These are phyloP conservation scores for Tricladium varicosporioides DNA, from an alignment of 2,329 filamentous ascomycete species.

Conservation along the genomic window DNA sequence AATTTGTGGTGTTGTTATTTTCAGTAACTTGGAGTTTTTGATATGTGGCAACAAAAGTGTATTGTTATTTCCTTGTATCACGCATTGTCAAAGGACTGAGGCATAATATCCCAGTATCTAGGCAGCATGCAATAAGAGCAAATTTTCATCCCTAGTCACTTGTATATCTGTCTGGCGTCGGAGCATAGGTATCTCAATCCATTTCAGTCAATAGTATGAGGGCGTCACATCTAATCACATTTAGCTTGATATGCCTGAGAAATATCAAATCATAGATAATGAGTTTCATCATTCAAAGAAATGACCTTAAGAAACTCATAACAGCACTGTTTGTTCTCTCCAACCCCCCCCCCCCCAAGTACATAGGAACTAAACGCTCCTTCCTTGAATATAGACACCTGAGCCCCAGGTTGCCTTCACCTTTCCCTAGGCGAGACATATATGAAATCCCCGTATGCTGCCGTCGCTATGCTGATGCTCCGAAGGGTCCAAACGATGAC, in stretches of 20 bases:
- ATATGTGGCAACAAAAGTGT: background rate
- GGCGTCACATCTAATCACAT: too few species aligned
- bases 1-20: too few species aligned
- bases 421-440: background rate
- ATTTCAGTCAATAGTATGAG: too few species aligned
- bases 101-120: too few species aligned
- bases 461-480: constrained; percentile 27
- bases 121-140: too few species aligned
- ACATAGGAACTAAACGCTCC: background rate
- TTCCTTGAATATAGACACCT: background rate
- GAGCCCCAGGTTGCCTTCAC: background rate
- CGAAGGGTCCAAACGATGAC: constrained; percentile 20
- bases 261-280: background rate
- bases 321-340: background rate
- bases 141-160: too few species aligned
- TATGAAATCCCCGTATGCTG: constrained; percentile 20
- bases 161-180: too few species aligned
- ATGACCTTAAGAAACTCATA: constrained; percentile 4
- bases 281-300: constrained; percentile 7
- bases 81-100: too few species aligned
- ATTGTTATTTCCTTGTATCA: background rate
- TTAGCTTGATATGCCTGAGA: too few species aligned
- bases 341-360: background rate
- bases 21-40: background rate
- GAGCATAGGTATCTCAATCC: too few species aligned